phyloP scores from a whole-genome alignment of 176 grass and related monocot species.

The maize (Zea mays) region Zm-B73-REFERENCE-NAM-5.0 NC_050104.1:27071501-27072000 shows the following conservation, averaged over 20 bases:
- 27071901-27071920: no score
- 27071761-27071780: no score
- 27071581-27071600: constrained; percentile 39
- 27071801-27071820: no score
- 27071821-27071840: no score
- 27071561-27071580: constrained; percentile 5
- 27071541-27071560: constrained; percentile 45
- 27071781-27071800: no score
- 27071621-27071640: background rate
- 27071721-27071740: background rate
- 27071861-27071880: no score
- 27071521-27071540: constrained; percentile 34
- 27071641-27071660: background rate
- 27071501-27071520: constrained; percentile 28
- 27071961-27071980: no score
- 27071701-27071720: background rate
- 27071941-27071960: no score
- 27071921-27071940: no score
- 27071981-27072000: no score
- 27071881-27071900: no score
- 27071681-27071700: background rate
- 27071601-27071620: background rate
- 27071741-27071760: background rate
- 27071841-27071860: no score
- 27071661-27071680: background rate